Percentiles rank a stretch among this genome's conserved stretches.
phyloP scores from a whole-genome alignment of 202 grass and related monocot genomes.

The Zoysia matrella region DNA sequence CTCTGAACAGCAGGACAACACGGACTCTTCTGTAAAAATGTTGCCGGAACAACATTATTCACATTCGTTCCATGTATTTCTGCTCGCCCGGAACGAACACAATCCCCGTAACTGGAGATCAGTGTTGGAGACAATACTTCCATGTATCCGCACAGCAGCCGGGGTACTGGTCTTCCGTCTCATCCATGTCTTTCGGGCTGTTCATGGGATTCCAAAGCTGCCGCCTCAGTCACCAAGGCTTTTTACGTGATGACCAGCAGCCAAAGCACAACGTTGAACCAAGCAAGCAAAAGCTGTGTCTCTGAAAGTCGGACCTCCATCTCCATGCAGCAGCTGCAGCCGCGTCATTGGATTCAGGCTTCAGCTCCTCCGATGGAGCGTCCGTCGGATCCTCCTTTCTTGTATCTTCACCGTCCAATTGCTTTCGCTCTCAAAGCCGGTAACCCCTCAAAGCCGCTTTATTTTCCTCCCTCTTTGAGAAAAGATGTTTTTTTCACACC shows the following conservation, averaged over 20 bases:
- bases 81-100: conserved; percentile 4
- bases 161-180: not conserved
- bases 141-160: conserved; percentile 15
- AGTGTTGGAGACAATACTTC: not conserved
- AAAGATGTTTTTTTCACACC: conserved; percentile 25
- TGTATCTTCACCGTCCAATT: not conserved
- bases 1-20: not conserved
- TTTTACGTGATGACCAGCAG: not conserved
- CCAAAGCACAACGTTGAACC: conserved; percentile 43
- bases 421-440: conserved; percentile 16
- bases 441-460: conserved; percentile 39
- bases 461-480: conserved; percentile 14
- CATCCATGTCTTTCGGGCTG: conserved; percentile 40
- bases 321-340: not conserved
- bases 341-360: conserved; percentile 15
- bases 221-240: not conserved
- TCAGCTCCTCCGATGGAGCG: not conserved
- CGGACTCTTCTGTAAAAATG: too few relatives aligned
- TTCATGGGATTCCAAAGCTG: conserved; percentile 66
- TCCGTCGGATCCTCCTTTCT: not conserved
- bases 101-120: not conserved
- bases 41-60: too few relatives aligned
- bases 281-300: conserved; percentile 27
- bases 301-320: conserved; percentile 41
- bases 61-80: too few relatives aligned